A percentile compares a stretch with the other conserved stretches of the same genome.
Conservation (phyloP, 1,284 basidiomycete genomes). For the Marasmius fiardii region DNA sequence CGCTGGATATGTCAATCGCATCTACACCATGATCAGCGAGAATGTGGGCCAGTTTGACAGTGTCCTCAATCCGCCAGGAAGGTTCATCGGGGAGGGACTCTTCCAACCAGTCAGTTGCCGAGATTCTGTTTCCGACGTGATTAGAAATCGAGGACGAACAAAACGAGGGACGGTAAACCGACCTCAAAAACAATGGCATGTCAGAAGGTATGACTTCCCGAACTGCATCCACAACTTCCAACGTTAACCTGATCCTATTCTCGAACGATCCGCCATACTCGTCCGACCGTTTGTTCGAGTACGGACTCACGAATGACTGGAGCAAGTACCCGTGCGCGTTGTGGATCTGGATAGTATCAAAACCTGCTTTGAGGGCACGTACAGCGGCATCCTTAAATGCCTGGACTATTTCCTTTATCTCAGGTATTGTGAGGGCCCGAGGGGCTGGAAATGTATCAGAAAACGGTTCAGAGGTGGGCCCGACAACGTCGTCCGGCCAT, state of each 20-base stretch:
- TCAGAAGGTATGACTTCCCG: slow-evolving; percentile 51
- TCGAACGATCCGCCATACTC: slow-evolving; percentile 74
- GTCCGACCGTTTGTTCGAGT: slow-evolving; percentile 68
- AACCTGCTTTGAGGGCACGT: slow-evolving; percentile 49
- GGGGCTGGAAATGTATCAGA: slow-evolving; percentile 46
- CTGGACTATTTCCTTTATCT: slow-evolving; percentile 56
- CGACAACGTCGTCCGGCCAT: slow-evolving; percentile 66
- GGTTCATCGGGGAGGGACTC: slow-evolving; percentile 42
- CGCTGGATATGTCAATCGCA: slow-evolving; percentile 63
- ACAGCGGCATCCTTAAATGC: slow-evolving; percentile 60
- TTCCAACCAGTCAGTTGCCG: slow-evolving; percentile 63
- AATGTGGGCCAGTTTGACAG: slow-evolving; percentile 46
- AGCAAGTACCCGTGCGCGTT: slow-evolving; percentile 64
- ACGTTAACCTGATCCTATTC: slow-evolving; percentile 58
- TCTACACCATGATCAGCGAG: slow-evolving; percentile 61
- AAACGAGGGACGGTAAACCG: slow-evolving; percentile 16
- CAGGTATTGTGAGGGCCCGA: slow-evolving; percentile 42
- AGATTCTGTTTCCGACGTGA: slow-evolving; percentile 35
- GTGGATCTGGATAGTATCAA: slow-evolving; percentile 71
- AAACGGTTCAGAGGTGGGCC: slow-evolving; percentile 58
- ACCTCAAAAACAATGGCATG: slow-evolving; percentile 73
- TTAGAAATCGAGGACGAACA: too few relatives aligned
- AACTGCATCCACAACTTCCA: slow-evolving; percentile 55
- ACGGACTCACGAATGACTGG: slow-evolving; percentile 53
- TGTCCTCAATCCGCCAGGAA: slow-evolving; percentile 63